Evolutionary conservation across 208 protist species (phyloP).

Genomic region (Trypanosoma theileri): DNA sequence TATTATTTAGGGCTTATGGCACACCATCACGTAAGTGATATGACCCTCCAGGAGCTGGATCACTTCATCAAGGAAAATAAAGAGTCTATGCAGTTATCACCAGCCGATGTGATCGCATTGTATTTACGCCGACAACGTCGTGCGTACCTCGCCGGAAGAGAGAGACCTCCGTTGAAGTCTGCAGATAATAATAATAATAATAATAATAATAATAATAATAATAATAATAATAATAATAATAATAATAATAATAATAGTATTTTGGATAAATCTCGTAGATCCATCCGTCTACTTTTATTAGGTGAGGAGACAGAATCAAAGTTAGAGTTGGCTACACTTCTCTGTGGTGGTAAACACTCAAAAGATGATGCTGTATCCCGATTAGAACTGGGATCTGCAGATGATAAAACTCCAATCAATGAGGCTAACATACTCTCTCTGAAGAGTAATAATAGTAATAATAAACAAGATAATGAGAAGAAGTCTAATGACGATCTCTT

Average conservation of each 20-base stretch:
- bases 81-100: constrained; percentile 19
- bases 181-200: not conserved
- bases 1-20: constrained; percentile 17
- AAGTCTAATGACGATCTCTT: not conserved
- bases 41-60: constrained; percentile 20
- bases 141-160: constrained; percentile 26
- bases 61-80: constrained; percentile 12
- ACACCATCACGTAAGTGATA: constrained; percentile 22
- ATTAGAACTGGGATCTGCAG: constrained; percentile 5
- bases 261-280: no score
- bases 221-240: no score
- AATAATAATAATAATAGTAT: no score
- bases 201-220: not conserved
- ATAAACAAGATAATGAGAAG: not conserved
- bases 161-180: not conserved
- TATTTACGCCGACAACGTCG: constrained; percentile 39
- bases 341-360: not conserved
- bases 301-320: constrained; percentile 27
- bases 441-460: not conserved
- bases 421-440: not conserved
- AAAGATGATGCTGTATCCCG: not conserved
- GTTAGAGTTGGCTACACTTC: constrained; percentile 12
- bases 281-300: constrained; percentile 28
- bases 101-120: constrained; percentile 40
- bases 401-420: not conserved